Base-by-base conservation (phyloP, 2,329 filamentous ascomycete genomes). In the Hymenoscyphus infarciens region DNA sequence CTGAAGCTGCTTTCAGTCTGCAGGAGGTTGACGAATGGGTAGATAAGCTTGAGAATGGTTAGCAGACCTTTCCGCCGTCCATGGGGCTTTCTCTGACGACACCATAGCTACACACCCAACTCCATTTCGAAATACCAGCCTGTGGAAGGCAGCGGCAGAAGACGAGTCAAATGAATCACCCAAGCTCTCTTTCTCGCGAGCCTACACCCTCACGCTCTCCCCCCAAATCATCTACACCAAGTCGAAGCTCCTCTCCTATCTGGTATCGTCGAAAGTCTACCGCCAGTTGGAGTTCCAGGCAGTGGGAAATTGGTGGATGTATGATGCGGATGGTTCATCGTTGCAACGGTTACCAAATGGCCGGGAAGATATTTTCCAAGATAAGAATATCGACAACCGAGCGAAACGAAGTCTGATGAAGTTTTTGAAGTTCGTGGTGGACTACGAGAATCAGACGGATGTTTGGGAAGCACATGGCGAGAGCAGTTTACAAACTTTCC, bases 201-300 rank as follows among this genome's bases (percentile, higher is more conserved):
- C 89, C 33, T 98, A 98, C 75, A 91, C 88, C 42, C 77, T 99
- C 49, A 88, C 92, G 1, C 81, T 98, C 10, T 89, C 92, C 22
- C 93, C 95, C 6, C 90, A 96, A 71, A 80, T 97, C 66, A 87
- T 98, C 60, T 95, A 97, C 76, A 85, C 91, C 10, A 88, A 88
- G 60, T 96, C 93, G 2, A 82, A 85, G 67, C 82, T 98, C 38
- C 80, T 98, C 5, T 84, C 87, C 8, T 84, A 87, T 70, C 84
- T 98, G 16, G 91, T 98, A n/a, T 92, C 92, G 1, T 97, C 94
- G 6, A 89, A 88, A 69, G 89, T 92, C 13, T 94, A 94, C 72
- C 86, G 88, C 25, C 93, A 97, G 77, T 83, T 99, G 56, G 94
- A 98, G 74, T 98, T 98, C 70, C 85, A 95, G 65, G 92, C 94